phyloP scores from a whole-genome alignment of 2,329 filamentous ascomycete genomes.

The Fusarium albidum region DNA sequence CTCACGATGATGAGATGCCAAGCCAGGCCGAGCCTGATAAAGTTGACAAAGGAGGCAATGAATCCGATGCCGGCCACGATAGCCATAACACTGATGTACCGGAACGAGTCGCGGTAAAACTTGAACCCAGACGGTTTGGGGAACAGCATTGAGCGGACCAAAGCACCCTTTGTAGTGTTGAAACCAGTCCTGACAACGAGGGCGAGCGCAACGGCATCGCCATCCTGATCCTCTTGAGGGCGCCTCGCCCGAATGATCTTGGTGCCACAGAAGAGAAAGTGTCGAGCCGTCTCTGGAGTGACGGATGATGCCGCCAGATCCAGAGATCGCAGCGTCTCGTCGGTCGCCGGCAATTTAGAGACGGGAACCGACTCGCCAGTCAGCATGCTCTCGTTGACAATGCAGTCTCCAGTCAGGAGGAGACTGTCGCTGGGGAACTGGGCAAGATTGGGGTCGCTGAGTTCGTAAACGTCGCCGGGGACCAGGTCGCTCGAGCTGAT shows the following conservation, averaged over 20 bases:
- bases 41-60: conserved; percentile 90
- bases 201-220: conserved; percentile 89
- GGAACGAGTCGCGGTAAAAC: conserved; percentile 97
- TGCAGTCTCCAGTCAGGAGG: conserved; percentile 91
- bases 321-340: conserved; percentile 79
- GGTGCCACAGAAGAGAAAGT: conserved; percentile 94
- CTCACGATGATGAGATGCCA: conserved; percentile 93
- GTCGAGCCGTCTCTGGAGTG: conserved; percentile 81
- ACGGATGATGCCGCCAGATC: conserved; percentile 84
- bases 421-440: conserved; percentile 94
- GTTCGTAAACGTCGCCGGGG: conserved; percentile 94
- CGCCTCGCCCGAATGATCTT: conserved; percentile 91
- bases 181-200: conserved; percentile 95
- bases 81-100: conserved; percentile 97
- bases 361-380: conserved; percentile 98
- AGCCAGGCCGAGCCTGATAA: conserved; percentile 80
- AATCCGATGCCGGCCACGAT: conserved; percentile 87
- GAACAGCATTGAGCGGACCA: conserved; percentile 98
- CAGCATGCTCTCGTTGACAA: conserved; percentile 99
- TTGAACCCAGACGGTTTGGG: conserved; percentile 98
- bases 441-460: conserved; percentile 88
- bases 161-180: conserved; percentile 94
- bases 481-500: conserved; percentile 88
- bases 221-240: conserved; percentile 84
- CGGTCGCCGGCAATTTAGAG: conserved; percentile 85